Evolutionary conservation across 192 early-diverging fungal species (phyloP), one percentile per base, ranked within the genome.

Genomic region (Oehlia diaphana): DNA sequence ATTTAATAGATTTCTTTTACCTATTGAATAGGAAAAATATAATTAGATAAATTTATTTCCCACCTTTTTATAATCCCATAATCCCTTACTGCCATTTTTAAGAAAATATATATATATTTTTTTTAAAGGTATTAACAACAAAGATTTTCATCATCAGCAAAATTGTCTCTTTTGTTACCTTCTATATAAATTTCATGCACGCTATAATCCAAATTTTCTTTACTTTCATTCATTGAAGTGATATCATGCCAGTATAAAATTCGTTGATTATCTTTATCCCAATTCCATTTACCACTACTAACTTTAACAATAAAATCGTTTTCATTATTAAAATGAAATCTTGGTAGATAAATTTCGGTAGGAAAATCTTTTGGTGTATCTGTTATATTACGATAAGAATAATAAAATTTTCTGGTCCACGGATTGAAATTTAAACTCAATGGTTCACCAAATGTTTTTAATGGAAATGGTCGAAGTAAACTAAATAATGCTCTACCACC

Each of bases 261-360:
- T 70, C 80, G 81, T 42, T 82, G 81, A 0, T 76, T 63, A 33
- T 84, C 79, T 53, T 78, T 78, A 6, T 66, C 26, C 81, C 81
- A 84, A 37, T 75, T 50, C 76, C 79, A 82, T 7, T 75, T 79
- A 0, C 83, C 83, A 26, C 76, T 81, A 42, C 76, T 80, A 1
- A 84, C 81, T 14, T 74, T 82, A 19, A 85, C 81, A 14, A 67
- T 39, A 49, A 82, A 85, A 4, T 83, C 83, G 16, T 79, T 63
- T 4, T 78, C 79, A 44, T 76, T 74, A 63, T 85, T 82, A 63
- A 87, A 89, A 81, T 88, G 83, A 13, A 78, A 76, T 26, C 70
- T 81, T 1, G 88, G 88, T 19, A 89, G 72, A 69, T 89, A 88
- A 44, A 89, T 84, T 76, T 85, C 87, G 16, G 85, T 87, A 4